phyloP scores from a whole-genome alignment of 179 eudicot species.

The Spergularia azorica region DNA sequence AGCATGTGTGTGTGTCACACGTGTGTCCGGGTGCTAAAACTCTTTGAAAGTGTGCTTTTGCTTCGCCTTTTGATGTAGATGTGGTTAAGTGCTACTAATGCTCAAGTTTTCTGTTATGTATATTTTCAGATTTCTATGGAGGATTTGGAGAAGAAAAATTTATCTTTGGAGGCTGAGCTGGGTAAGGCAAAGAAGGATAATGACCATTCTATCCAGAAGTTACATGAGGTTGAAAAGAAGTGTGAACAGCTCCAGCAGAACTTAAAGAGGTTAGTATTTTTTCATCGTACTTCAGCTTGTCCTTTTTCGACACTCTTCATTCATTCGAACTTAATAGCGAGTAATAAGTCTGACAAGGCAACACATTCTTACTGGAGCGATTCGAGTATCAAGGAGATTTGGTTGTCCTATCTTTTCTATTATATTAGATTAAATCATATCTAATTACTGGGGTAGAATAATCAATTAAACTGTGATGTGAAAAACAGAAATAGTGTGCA shows the following conservation, averaged over 20 bases:
- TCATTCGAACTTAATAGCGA: no score
- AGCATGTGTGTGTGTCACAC: background rate
- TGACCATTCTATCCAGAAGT: constrained; percentile 48
- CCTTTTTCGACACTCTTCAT: background rate
- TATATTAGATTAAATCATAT: no score
- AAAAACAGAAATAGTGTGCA: no score
- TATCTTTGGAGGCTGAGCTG: constrained; percentile 63
- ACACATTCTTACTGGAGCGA: no score
- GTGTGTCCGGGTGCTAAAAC: background rate
- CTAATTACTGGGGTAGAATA: no score
- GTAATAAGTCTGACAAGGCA: no score
- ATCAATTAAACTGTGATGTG: no score
- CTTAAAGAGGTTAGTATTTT: constrained; percentile 54
- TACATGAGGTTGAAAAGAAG: constrained; percentile 68
- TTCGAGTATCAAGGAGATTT: no score
- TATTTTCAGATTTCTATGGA: constrained; percentile 63
- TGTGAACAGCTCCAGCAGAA: constrained; percentile 71
- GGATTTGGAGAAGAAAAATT: constrained; percentile 66
- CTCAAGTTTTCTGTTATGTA: constrained; percentile 4
- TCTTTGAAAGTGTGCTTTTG: background rate
- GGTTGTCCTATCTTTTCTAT: no score
- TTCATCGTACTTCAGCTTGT: background rate
- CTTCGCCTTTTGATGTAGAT: background rate
- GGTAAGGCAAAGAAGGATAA: constrained; percentile 60
- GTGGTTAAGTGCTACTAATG: background rate